A percentile compares a stretch with the other conserved stretches of the same genome.
These are phyloP conservation scores for Cryphonectria japonica DNA, from an alignment of 2,329 filamentous ascomycete species.

Conservation along the genomic window DNA sequence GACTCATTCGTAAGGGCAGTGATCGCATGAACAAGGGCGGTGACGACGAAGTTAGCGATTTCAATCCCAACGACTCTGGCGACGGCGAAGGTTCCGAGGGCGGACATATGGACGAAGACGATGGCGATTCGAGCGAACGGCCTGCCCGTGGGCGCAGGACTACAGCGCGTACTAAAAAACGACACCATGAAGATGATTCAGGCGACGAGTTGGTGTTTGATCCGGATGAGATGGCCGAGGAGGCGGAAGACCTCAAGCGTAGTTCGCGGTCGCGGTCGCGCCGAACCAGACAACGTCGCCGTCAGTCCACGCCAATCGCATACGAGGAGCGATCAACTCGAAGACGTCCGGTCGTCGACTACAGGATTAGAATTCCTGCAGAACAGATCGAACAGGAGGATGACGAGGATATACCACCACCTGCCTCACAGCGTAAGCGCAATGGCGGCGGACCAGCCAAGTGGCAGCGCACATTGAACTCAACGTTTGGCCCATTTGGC, in stretches of 20 bases:
- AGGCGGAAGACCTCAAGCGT: slow-evolving; percentile 64
- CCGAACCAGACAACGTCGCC: slow-evolving; percentile 45
- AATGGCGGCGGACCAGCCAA: slow-evolving; percentile 60
- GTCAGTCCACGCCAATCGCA: slow-evolving; percentile 60
- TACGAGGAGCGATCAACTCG: slow-evolving; percentile 61
- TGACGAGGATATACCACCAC: slow-evolving; percentile 65
- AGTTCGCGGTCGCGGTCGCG: slow-evolving; percentile 54
- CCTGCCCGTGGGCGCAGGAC: slow-evolving; percentile 52
- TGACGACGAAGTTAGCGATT: slow-evolving; percentile 63
- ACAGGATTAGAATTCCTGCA: slow-evolving; percentile 76
- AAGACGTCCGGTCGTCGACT: slow-evolving; percentile 72
- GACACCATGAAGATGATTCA: slow-evolving; percentile 54
- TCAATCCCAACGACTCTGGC: slow-evolving; percentile 64
- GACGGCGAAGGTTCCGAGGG: slow-evolving; percentile 54
- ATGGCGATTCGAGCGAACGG: slow-evolving; percentile 53
- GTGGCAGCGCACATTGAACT: slow-evolving; percentile 84
- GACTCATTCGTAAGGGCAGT: slow-evolving; percentile 24
- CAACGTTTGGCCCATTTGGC: slow-evolving; percentile 90
- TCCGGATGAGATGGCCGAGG: slow-evolving; percentile 67
- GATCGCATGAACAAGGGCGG: slow-evolving; percentile 48
- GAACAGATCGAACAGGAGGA: slow-evolving; percentile 73
- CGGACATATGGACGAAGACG: slow-evolving; percentile 42
- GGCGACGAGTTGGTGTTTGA: slow-evolving; percentile 63
- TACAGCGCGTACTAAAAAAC: slow-evolving; percentile 48
- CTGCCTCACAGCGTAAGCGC: slow-evolving; percentile 66